Evolutionary conservation across 352 stramenopile species (phyloP).

Genomic region (Globisporangium cederbergense): DNA sequence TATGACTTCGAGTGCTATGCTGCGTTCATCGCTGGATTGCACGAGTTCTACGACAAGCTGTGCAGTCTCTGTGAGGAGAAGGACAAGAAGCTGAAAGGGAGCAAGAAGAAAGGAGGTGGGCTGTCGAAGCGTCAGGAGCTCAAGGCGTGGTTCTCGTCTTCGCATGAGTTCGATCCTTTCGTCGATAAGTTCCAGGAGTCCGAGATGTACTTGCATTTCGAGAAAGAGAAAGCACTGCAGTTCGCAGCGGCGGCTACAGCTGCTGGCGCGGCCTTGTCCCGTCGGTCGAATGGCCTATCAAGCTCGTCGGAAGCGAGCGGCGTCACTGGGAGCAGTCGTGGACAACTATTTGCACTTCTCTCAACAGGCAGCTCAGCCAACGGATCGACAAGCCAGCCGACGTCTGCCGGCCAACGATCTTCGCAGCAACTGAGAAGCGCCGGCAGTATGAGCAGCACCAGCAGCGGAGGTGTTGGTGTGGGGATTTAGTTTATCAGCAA

Average conservation of each 20-base stretch:
- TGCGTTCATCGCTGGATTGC: conserved; percentile 49
- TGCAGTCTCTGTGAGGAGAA: conserved; percentile 51
- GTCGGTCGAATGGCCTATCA: conserved; percentile 2
- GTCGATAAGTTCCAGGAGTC: conserved; percentile 69
- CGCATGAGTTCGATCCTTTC: conserved; percentile 78
- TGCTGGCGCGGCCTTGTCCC: not conserved
- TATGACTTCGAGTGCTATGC: conserved; percentile 61
- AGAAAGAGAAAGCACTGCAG: conserved; percentile 24
- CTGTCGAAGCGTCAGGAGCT: conserved; percentile 79
- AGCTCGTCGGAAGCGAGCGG: conserved; percentile 12
- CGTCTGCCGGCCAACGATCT: conserved; percentile 26
- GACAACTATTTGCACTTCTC: conserved; percentile 27
- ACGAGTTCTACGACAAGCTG: conserved; percentile 72
- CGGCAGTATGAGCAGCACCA: conserved; percentile 55
- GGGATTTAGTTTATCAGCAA: not conserved
- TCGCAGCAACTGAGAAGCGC: conserved; percentile 56
- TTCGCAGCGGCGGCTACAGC: conserved; percentile 5
- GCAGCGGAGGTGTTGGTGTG: conserved; percentile 25
- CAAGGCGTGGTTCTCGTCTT: conserved; percentile 83
- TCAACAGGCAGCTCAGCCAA: conserved; percentile 39
- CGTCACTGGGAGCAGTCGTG: not conserved
- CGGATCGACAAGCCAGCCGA: conserved; percentile 18
- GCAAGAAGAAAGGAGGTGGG: conserved; percentile 42
- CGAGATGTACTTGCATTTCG: conserved; percentile 41
- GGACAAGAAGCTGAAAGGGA: conserved; percentile 47